Percentiles rank a stretch among this genome's conserved stretches.
phyloP scores from a whole-genome alignment of 2,329 filamentous ascomycete species.

The Aspergillus vadensis region DNA sequence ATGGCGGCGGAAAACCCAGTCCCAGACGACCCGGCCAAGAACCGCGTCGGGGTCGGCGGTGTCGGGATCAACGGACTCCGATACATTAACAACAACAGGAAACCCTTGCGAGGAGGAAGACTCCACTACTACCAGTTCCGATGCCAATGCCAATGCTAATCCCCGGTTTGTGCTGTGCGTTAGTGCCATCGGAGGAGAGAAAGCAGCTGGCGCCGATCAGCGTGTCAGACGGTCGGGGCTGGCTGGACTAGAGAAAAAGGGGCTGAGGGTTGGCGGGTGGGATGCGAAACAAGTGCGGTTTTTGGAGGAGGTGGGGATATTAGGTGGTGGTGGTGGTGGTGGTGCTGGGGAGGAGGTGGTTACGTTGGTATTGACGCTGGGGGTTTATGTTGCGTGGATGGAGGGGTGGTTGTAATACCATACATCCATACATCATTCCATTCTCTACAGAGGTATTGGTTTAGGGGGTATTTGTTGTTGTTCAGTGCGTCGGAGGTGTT shows the following conservation, averaged over 20 bases:
- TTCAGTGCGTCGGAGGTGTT: too few relatives aligned
- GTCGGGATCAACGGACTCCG: not conserved
- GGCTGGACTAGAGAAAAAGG: conserved; percentile 21
- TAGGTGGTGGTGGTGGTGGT: too few relatives aligned
- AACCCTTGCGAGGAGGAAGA: not conserved
- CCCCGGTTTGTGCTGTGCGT: conserved; percentile 18
- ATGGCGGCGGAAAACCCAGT: not conserved
- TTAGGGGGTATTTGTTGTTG: too few relatives aligned
- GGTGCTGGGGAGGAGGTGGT: conserved; percentile 25
- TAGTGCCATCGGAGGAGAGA: not conserved
- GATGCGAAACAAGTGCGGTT: conserved; percentile 21
- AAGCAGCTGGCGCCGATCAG: not conserved
- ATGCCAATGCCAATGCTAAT: not conserved
- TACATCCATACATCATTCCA: not conserved
- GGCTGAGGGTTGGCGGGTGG: conserved; percentile 28
- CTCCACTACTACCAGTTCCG: not conserved
- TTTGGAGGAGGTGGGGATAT: conserved; percentile 16
- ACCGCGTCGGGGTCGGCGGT: not conserved
- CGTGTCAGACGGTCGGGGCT: conserved; percentile 14
- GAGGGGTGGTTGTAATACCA: conserved; percentile 30
- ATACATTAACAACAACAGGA: not conserved
- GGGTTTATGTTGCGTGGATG: conserved; percentile 31
- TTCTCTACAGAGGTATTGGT: too few relatives aligned
- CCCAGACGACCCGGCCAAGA: not conserved
- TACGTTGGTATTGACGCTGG: conserved; percentile 34